Conservation (phyloP, 2,329 filamentous ascomycete genomes). For the Fusarium coicis region DNA sequence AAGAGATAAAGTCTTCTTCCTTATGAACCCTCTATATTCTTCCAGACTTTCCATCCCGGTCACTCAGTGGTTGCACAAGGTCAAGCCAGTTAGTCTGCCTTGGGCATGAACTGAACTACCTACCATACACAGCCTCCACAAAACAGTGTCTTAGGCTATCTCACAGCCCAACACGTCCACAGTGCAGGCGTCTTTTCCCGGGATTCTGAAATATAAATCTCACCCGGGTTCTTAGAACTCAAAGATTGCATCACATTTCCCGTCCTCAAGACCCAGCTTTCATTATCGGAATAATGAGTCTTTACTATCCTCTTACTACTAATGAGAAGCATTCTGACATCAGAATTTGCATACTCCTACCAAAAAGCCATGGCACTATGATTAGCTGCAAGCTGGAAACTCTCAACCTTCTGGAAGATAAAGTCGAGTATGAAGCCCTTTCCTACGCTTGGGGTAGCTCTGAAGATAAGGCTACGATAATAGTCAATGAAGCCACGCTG, state of each 20-base stretch:
- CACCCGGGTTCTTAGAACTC: accelerated
- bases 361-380: neutral
- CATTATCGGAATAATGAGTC: accelerated
- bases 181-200: neutral
- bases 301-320: neutral
- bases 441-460: neutral
- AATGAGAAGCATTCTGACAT: neutral
- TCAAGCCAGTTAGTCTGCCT: neutral
- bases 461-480: neutral
- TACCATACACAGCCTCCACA: neutral
- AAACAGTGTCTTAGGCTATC: neutral
- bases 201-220: neutral
- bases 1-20: accelerated
- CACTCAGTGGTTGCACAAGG: neutral
- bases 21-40: accelerated
- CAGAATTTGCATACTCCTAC: neutral
- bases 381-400: neutral
- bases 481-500: neutral
- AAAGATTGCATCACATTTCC: neutral
- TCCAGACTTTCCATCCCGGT: neutral
- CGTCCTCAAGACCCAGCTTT: accelerated
- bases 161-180: accelerated
- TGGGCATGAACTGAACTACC: neutral
- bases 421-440: neutral
- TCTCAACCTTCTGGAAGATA: neutral